These are phyloP conservation scores for Aspergillus avenaceus DNA, from an alignment of 495 filamentous ascomycete genomes.

Conservation along the genomic window DNA sequence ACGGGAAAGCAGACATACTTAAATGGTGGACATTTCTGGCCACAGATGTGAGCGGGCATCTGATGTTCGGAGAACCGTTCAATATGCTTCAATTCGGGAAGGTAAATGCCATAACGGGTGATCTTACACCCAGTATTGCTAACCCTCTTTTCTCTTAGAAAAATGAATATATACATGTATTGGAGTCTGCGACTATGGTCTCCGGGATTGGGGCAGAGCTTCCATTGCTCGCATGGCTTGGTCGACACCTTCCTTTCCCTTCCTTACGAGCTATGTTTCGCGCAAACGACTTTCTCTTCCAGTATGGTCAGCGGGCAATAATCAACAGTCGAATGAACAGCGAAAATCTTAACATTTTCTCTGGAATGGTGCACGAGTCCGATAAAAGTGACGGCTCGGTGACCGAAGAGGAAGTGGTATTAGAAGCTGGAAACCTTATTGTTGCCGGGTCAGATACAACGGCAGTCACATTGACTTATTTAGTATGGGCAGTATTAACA, in stretches of 20 bases:
- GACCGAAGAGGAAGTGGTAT: conserved; percentile 25
- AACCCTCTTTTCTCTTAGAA: conserved; percentile 12
- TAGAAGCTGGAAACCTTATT: conserved; percentile 33
- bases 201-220: conserved; percentile 11
- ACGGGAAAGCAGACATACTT: conserved; percentile 31
- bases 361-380: conserved; percentile 26
- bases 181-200: conserved; percentile 15
- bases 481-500: conserved; percentile 25
- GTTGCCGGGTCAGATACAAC: conserved; percentile 44
- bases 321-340: conserved; percentile 5
- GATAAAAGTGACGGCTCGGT: conserved; percentile 22
- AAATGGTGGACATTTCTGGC: conserved; percentile 48
- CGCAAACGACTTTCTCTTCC: conserved; percentile 4
- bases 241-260: conserved; percentile 8
- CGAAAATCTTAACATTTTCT: conserved; percentile 6
- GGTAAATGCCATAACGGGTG: conserved; percentile 14
- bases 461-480: conserved; percentile 36
- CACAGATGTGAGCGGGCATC: conserved; percentile 41
- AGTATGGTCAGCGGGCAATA: conserved; percentile 5
- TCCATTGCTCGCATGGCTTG: conserved; percentile 14
- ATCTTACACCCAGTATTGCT: not conserved
- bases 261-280: conserved; percentile 17
- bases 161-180: conserved; percentile 26
- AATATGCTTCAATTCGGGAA: conserved; percentile 38
- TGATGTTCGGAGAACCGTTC: conserved; percentile 50